These are phyloP conservation scores for Pythium aquatile DNA, from an alignment of 352 stramenopile genomes.

Conservation along the genomic window DNA sequence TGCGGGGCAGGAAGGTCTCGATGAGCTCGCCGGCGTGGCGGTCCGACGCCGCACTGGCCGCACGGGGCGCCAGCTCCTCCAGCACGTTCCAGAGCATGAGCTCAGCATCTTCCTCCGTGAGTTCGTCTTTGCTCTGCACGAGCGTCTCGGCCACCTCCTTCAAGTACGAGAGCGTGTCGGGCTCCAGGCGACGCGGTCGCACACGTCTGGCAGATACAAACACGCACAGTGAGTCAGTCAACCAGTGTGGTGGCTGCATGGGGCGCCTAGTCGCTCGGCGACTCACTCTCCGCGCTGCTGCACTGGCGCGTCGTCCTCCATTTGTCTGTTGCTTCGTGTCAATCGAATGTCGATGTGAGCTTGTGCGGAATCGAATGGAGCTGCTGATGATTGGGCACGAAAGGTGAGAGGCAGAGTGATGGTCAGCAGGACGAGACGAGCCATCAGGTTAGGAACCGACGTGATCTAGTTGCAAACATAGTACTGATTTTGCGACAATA, in stretches of 20 bases:
- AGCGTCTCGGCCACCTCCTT: constrained; percentile 84
- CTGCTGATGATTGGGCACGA: background rate
- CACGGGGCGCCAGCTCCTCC: constrained; percentile 72
- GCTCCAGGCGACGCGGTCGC: constrained; percentile 70
- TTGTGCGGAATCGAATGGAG: background rate
- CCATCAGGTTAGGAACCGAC: too few relatives aligned
- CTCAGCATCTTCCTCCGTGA: constrained; percentile 52
- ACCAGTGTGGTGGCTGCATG: background rate
- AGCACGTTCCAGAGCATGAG: constrained; percentile 81
- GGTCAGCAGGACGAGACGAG: background rate
- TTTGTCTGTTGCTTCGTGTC: background rate
- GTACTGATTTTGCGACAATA: too few relatives aligned
- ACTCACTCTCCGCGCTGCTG: constrained; percentile 12
- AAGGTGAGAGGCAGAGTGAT: constrained; percentile 2
- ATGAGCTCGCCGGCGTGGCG: constrained; percentile 70
- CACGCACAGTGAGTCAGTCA: background rate
- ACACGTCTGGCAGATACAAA: constrained; percentile 40
- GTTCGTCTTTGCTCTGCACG: constrained; percentile 46
- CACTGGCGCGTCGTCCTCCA: constrained; percentile 6
- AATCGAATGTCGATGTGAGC: constrained; percentile 1
- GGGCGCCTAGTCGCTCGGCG: too few relatives aligned
- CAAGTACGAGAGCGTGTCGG: constrained; percentile 77
- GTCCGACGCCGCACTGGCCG: constrained; percentile 71
- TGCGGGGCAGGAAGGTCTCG: constrained; percentile 69
- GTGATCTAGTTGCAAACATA: too few relatives aligned